Base-by-base conservation (phyloP, 768 basidiomycete genomes). In the Daedaleopsis nitida region DNA sequence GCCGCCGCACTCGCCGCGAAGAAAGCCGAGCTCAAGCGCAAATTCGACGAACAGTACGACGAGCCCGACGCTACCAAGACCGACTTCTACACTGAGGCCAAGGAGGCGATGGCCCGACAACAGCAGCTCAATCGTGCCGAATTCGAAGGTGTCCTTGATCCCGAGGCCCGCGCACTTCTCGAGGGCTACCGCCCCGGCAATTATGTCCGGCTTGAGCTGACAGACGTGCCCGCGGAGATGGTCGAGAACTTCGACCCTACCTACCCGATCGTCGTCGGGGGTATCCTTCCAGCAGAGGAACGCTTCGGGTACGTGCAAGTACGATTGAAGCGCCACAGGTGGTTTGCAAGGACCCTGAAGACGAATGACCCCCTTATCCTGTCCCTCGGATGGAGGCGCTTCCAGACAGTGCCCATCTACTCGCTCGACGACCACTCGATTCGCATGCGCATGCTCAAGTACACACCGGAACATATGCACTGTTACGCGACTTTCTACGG, bases 391-490 rank as follows among this genome's bases (percentile, higher is more conserved):
- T 99, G 97, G 97, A 80, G 97, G 52, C 83, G 97, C 38, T 99
- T 98, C 80, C 97, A 99, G 74, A 90, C 86, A 0, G 80, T 96
- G 6, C 97, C 97, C 2, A 89, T 98, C 65, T 99, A 98, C 76
- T 94, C 94, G 19, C 79, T 99, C 21, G 97, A 99, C 72, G 97
- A 99, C 75, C 96, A 97, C 71, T 94, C 91, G 11, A 96, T 98
- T 66, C 91, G 97, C 17, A 97, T 98, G 88, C 93, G 97, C 38
- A 92, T 98, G 89, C 90, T 99, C 77, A 99, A 99, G 77, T 99
- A 99, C 73, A 98, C 97, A 0, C 97, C 97, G 0, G 97, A 99
- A 76, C 97, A 99, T 70, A 98, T 96, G 97, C 97, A 99, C 72
- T 99, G 97, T 70, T 96, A 89, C 70, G 96, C 96, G 2, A 97